phyloP scores from a whole-genome alignment of 208 protist species.

The Endotrypanum monterogeii region DNA sequence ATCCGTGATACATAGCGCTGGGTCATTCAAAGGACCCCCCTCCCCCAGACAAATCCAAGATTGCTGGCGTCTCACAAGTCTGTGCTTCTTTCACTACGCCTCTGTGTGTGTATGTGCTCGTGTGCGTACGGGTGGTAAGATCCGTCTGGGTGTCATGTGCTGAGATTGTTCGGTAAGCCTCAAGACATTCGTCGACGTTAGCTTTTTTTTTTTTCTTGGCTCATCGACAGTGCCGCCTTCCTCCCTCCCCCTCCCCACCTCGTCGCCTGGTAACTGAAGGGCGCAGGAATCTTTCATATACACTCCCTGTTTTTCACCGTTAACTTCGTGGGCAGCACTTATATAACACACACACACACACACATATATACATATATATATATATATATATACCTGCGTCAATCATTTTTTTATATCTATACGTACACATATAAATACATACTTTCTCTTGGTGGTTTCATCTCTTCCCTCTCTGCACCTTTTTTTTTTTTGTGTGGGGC shows the following conservation, averaged over 20 bases:
- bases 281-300: not conserved
- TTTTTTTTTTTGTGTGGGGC: not conserved
- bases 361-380: not conserved
- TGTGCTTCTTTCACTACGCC: not conserved
- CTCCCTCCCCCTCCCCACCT: too few relatives aligned
- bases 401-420: too few relatives aligned
- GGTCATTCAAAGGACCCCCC: not conserved
- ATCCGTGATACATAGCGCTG: not conserved
- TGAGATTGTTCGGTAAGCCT: too few relatives aligned
- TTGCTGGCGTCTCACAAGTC: not conserved
- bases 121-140: not conserved
- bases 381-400: too few relatives aligned
- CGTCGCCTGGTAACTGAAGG: too few relatives aligned
- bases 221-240: too few relatives aligned
- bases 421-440: too few relatives aligned
- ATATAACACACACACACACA: too few relatives aligned
- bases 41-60: not conserved
- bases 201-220: too few relatives aligned
- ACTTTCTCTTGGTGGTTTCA: too few relatives aligned
- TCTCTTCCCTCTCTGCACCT: not conserved
- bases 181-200: too few relatives aligned
- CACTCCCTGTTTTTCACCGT: not conserved
- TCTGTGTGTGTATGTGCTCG: not conserved
- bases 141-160: not conserved
- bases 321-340: not conserved